A percentile compares a stretch with the other conserved stretches of the same genome.
Conservation (phyloP, 148 eudicot genomes). For the Heliamphora exappendiculata region DNA sequence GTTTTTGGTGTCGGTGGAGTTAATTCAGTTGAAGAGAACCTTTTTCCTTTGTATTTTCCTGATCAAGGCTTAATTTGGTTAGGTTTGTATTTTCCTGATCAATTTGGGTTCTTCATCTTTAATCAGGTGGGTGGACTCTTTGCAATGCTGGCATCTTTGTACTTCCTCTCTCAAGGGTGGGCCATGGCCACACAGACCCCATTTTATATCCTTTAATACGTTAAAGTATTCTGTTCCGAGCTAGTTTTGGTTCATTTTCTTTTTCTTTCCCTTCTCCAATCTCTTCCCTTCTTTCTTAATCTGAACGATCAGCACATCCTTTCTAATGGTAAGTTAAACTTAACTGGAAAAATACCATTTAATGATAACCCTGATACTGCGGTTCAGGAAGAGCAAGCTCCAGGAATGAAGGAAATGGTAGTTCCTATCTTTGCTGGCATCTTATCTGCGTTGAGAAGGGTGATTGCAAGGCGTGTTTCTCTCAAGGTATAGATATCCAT, state of each 20-base stretch:
- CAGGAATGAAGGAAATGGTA: conserved; percentile 67
- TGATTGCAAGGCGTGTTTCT: conserved; percentile 81
- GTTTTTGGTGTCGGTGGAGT: not conserved
- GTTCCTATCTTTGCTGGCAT: conserved; percentile 81
- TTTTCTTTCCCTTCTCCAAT: not conserved
- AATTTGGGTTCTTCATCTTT: conserved; percentile 10
- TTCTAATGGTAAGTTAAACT: conserved; percentile 27
- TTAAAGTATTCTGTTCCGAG: not conserved
- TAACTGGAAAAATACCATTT: conserved; percentile 65
- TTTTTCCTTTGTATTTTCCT: too few species aligned
- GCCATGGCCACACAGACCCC: conserved; percentile 80
- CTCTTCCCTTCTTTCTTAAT: conserved; percentile 7
- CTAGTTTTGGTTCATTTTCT: conserved; percentile 3
- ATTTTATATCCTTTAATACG: conserved; percentile 68
- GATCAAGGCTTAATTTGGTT: not conserved
- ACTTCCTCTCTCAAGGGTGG: conserved; percentile 94
- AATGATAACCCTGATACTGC: conserved; percentile 43
- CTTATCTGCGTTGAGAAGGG: conserved; percentile 92
- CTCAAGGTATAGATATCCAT: conserved; percentile 60
- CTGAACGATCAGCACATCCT: conserved; percentile 2
- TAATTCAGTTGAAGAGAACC: not conserved
- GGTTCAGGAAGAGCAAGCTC: conserved; percentile 36
- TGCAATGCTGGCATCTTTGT: conserved; percentile 79
- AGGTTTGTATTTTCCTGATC: conserved; percentile 2
- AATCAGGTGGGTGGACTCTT: conserved; percentile 79